Conservation (phyloP, 2,329 filamentous ascomycete genomes). For the Akanthomyces uredinophilus region DNA sequence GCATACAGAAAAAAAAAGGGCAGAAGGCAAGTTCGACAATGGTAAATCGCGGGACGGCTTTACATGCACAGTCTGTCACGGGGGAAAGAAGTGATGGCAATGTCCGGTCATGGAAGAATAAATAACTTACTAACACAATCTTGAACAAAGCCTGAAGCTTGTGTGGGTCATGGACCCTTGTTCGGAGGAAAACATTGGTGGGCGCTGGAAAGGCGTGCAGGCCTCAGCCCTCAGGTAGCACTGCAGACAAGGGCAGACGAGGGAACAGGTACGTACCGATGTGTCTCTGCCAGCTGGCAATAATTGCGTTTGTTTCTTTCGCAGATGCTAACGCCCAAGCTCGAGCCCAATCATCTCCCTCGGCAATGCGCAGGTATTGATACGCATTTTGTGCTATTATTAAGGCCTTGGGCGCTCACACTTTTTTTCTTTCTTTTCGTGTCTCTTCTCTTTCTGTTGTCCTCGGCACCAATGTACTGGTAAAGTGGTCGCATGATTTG, state of each 20-base stretch:
- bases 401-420: not conserved
- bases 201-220: not conserved
- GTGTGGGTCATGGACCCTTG: not conserved
- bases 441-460: not conserved
- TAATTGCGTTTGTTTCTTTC: not conserved
- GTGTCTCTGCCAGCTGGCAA: not conserved
- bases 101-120: too few species aligned
- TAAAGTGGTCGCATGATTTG: conserved; percentile 12
- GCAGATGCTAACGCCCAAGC: not conserved
- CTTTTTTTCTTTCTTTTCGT: not conserved
- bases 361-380: not conserved
- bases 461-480: not conserved
- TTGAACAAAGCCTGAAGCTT: not conserved
- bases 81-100: too few species aligned
- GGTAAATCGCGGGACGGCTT: too few species aligned
- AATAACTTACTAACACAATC: too few species aligned
- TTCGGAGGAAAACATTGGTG: not conserved
- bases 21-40: too few species aligned
- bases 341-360: not conserved
- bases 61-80: too few species aligned
- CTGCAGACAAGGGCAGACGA: not conserved
- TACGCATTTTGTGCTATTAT: not conserved
- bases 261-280: not conserved
- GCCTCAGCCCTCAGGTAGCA: not conserved
- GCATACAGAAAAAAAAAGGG: too few species aligned